These are phyloP conservation scores for Oxyria digyna DNA, from an alignment of 148 eudicot species.

Conservation along the genomic window DNA sequence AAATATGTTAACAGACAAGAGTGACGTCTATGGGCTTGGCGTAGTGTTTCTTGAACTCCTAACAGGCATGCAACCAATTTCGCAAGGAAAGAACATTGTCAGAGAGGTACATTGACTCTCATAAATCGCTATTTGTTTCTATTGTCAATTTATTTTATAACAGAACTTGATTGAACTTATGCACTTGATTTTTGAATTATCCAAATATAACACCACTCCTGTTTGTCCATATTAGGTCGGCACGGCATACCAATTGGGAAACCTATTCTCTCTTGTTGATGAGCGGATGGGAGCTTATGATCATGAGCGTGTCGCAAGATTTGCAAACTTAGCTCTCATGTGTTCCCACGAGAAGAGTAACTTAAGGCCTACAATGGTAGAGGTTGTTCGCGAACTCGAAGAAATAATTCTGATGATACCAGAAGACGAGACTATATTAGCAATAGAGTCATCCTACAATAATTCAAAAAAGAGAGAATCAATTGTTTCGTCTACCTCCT, in stretches of 20 bases:
- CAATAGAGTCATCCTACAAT: too few species aligned
- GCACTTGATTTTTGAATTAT: too few species aligned
- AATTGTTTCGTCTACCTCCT: too few species aligned
- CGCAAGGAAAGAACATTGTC: constrained; percentile 70
- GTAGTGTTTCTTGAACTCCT: constrained; percentile 75
- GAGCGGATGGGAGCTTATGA: constrained; percentile 54
- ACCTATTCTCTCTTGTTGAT: constrained; percentile 39
- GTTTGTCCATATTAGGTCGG: too few species aligned
- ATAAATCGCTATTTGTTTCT: too few species aligned
- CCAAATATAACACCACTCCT: too few species aligned
- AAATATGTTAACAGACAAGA: constrained; percentile 69
- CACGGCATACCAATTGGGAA: constrained; percentile 36
- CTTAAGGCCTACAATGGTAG: constrained; percentile 58
- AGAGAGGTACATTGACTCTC: constrained; percentile 75
- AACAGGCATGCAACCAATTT: constrained; percentile 64
- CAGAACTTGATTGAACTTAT: too few species aligned
- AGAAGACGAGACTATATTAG: too few species aligned
- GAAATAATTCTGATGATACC: constrained; percentile 30
- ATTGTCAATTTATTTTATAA: too few species aligned
- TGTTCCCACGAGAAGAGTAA: constrained; percentile 53
- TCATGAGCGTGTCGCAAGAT: constrained; percentile 46
- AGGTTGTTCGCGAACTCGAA: constrained; percentile 72
- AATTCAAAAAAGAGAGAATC: too few species aligned
- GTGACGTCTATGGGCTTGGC: constrained; percentile 82
- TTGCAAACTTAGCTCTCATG: constrained; percentile 39